phyloP scores from a whole-genome alignment of 306 rosid genomes.

The Acmispon strigosus region DNA sequence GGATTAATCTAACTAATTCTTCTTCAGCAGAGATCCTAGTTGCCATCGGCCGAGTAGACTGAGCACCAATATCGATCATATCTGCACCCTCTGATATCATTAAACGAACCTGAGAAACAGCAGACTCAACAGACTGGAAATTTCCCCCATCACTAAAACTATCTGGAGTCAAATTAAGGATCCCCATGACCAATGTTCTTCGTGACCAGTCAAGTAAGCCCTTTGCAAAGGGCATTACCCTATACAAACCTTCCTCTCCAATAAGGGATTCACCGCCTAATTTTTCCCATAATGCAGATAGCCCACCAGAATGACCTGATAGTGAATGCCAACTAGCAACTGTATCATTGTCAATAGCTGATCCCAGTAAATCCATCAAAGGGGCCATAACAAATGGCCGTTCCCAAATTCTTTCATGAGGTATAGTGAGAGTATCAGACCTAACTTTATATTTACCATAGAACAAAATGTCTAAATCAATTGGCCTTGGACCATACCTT shows the following conservation, averaged over 20 bases:
- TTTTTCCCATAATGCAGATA: slow-evolving; percentile 58
- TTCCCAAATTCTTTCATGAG: slow-evolving; percentile 96
- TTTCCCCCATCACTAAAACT: slow-evolving; percentile 90
- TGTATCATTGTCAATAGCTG: slow-evolving; percentile 49
- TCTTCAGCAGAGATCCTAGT: slow-evolving; percentile 57
- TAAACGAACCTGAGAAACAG: slow-evolving; percentile 63
- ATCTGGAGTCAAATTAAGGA: slow-evolving; percentile 92
- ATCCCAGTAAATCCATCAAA: slow-evolving; percentile 73
- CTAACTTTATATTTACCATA: slow-evolving; percentile 63
- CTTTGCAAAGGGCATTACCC: slow-evolving; percentile 69
- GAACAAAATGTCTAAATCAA: slow-evolving; percentile 84
- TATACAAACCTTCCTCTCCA: slow-evolving; percentile 71
- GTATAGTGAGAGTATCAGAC: slow-evolving; percentile 61
- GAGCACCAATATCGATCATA: slow-evolving; percentile 88
- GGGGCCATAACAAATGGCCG: slow-evolving; percentile 94
- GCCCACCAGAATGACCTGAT: slow-evolving; percentile 53
- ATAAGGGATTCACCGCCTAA: slow-evolving; percentile 73
- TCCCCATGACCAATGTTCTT: slow-evolving; percentile 68
- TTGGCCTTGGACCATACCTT: slow-evolving; percentile 93
- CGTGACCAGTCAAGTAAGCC: slow-evolving; percentile 66
- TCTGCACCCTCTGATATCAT: slow-evolving; percentile 87
- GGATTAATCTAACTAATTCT: slow-evolving; percentile 66
- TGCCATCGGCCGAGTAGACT: slow-evolving; percentile 81
- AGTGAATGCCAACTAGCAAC: slow-evolving; percentile 81
- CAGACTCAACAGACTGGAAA: slow-evolving; percentile 52